phyloP scores from a whole-genome alignment of 352 stramenopile species.

The Phytophthora sp. region DNA sequence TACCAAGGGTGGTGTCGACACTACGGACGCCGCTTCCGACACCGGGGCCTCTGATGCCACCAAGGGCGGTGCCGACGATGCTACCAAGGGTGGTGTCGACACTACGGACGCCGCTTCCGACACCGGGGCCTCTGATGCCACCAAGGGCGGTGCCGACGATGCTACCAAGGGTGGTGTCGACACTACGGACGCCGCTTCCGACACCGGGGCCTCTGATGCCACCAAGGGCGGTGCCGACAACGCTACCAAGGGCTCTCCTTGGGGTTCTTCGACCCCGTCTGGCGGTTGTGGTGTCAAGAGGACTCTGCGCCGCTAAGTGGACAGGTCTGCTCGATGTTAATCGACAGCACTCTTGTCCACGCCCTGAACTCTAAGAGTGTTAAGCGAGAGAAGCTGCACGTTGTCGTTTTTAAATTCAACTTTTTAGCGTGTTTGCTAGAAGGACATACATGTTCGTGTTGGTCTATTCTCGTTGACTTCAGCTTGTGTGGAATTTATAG shows the following conservation, averaged over 20 bases:
- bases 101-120: background rate
- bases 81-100: background rate
- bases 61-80: conserved; percentile 8
- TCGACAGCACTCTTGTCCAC: conserved; percentile 1
- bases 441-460: too few species aligned
- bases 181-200: background rate
- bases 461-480: too few species aligned
- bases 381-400: conserved; percentile 13
- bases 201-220: background rate
- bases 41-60: conserved; percentile 9
- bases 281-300: conserved; percentile 26
- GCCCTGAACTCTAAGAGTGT: too few species aligned
- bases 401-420: conserved; percentile 6
- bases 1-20: background rate
- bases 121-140: background rate
- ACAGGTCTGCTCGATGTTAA: background rate
- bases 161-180: conserved; percentile 12
- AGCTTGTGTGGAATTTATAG: too few species aligned
- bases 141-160: background rate
- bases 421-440: too few species aligned
- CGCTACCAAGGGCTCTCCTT: conserved; percentile 25
- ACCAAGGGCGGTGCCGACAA: background rate
- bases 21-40: background rate
- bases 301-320: conserved; percentile 19
- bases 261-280: conserved; percentile 16